phyloP scores from a whole-genome alignment of 2,329 filamentous ascomycete genomes.

The Aspergillus sojae region DNA sequence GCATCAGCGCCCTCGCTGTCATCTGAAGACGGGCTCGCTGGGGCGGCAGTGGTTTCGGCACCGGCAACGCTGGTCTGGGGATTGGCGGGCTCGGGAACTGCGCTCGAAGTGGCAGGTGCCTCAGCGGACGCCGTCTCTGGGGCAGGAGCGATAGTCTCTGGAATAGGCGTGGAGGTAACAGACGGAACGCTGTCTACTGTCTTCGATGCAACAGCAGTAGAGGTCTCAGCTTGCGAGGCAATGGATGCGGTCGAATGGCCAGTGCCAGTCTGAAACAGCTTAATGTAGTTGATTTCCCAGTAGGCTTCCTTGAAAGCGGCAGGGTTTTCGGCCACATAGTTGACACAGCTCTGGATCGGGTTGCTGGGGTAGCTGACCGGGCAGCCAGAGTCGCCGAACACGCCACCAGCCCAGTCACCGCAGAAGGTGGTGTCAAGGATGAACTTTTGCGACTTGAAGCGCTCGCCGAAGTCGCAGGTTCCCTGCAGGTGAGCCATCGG shows the following conservation, averaged over 20 bases:
- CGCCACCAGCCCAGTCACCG: conserved; percentile 57
- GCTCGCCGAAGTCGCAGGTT: conserved; percentile 43
- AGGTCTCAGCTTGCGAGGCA: neutral
- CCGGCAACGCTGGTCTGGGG: neutral
- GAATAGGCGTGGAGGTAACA: neutral
- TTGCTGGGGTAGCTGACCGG: conserved; percentile 60
- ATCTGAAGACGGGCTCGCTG: neutral
- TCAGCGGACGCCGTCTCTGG: neutral
- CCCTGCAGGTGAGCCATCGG: conserved; percentile 50
- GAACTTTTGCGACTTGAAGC: conserved; percentile 46
- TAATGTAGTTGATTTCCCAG: conserved; percentile 75
- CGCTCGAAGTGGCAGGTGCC: neutral
- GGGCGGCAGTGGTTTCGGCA: conserved; percentile 2
- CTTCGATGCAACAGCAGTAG: conserved; percentile 4
- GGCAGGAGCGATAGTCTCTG: neutral
- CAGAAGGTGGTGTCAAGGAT: conserved; percentile 59
- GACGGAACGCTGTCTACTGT: neutral
- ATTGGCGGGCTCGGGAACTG: neutral
- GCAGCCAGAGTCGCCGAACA: conserved; percentile 54
- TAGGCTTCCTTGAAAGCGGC: conserved; percentile 71
- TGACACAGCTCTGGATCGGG: conserved; percentile 67
- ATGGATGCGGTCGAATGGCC: conserved; percentile 12
- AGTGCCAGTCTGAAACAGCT: conserved; percentile 56
- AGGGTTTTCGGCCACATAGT: conserved; percentile 73
- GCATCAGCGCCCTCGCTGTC: neutral